Evolutionary conservation across 2,329 filamentous ascomycete genomes (phyloP).

Genomic region (Colletotrichum somersetense): DNA sequence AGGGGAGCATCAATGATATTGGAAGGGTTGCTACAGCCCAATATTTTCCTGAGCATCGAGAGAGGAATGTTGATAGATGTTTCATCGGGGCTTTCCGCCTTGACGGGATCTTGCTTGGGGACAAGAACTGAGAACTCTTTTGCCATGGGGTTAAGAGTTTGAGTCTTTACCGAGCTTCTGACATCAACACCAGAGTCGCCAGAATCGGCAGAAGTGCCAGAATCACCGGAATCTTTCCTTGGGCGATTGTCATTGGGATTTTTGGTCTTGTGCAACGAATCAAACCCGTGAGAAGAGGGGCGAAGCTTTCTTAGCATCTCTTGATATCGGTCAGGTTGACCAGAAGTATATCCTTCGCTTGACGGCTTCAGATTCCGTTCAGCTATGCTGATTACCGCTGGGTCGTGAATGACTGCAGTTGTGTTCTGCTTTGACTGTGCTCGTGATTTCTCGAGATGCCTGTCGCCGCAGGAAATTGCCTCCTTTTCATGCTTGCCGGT

Average conservation of each 20-base stretch:
- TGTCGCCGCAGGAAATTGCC: not conserved
- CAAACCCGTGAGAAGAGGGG: not conserved
- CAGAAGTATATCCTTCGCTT: too few relatives aligned
- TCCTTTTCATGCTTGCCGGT: conserved; percentile 2
- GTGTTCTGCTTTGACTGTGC: not conserved
- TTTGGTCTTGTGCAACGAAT: not conserved
- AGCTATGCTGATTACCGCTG: conserved; percentile 16
- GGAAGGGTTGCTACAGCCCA: not conserved
- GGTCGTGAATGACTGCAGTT: conserved; percentile 28
- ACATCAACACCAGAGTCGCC: conserved; percentile 23
- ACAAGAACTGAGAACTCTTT: conserved; percentile 28
- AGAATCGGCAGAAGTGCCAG: conserved; percentile 11
- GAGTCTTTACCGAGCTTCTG: conserved; percentile 20
- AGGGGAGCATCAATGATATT: not conserved
- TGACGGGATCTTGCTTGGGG: conserved; percentile 10
- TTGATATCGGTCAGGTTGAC: conserved; percentile 21
- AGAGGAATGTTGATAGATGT: conserved; percentile 33
- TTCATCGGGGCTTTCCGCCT: conserved; percentile 23
- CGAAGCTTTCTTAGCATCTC: conserved; percentile 34
- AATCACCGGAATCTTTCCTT: conserved; percentile 19
- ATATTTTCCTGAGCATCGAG: conserved; percentile 24
- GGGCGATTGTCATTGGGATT: not conserved
- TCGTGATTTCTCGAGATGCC: not conserved
- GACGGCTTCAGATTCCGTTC: not conserved
- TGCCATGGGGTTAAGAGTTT: conserved; percentile 35